Evolutionary conservation across 2,329 filamentous ascomycete genomes (phyloP), one percentile per base, ranked within the genome.

Genomic region (Cadophora sp.): DNA sequence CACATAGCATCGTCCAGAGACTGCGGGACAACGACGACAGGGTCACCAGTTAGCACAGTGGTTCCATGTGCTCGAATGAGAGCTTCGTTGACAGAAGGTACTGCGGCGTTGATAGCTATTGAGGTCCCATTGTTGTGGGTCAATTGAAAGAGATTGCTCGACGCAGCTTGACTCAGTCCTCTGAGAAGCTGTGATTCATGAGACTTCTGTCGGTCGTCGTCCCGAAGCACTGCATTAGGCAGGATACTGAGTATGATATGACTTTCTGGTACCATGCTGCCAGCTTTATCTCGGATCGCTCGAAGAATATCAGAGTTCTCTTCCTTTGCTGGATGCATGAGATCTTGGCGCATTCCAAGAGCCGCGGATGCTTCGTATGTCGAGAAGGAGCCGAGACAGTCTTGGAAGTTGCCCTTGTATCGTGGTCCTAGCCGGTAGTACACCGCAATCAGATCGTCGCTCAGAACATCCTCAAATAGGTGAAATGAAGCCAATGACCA

Each of bases 371-470:
- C 95, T 75, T 92, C 89, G 77, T 99, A 99, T 0, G 97, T 99
- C 77, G 98, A 94, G 76, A 99, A 97, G 1, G 94, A 95, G 5
- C 97, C 96, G 16, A 99, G 85, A 73, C 93, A 96, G 77, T 99
- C 96, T 80, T 99, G 96, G 74, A 97, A 97, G 77, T 99, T 99
- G 19, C 96, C 96, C 76, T 93, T 91, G 74, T 99, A 99, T 59
- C 93, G 89, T 27, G 94, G 92, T 0, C 96, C 95, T 22, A 99
- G 89, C 61, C 94, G 92, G 77, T 91, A 93, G 75, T 97, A 93
- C 0, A 99, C 96, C 14, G 95, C 91, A 65, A 99, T 85, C 69
- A 97, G 87, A 79, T 99, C 96, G 76, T 98, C 95, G 68, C 93
- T 97, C 43, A 97, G 83, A 0, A 90, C 87, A 68, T 97, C 93